Evolutionary conservation across 208 protist species (phyloP).

Genomic region (Entamoeba moshkovskii): DNA sequence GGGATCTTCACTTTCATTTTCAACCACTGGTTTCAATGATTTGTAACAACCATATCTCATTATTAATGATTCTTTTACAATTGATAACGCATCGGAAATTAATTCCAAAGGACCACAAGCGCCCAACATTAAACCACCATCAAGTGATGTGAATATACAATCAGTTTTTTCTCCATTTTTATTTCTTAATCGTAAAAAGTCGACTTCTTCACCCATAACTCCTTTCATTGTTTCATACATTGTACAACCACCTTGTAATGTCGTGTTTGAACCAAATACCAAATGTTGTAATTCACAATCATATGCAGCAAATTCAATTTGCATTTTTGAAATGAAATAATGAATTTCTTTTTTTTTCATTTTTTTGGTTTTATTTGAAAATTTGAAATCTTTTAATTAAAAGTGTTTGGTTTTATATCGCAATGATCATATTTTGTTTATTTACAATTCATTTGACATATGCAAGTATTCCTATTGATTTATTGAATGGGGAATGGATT

Average conservation of each 20-base stretch:
- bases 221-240: background rate
- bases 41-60: background rate
- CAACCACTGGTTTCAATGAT: background rate
- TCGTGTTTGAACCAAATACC: background rate
- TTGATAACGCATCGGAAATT: background rate
- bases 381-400: no score
- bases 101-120: background rate
- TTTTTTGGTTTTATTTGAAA: no score
- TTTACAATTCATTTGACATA: no score
- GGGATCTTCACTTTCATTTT: background rate
- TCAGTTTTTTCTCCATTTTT: background rate
- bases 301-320: background rate
- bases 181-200: background rate
- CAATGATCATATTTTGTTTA: no score
- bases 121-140: background rate
- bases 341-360: no score
- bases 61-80: background rate
- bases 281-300: background rate
- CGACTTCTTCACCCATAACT: background rate
- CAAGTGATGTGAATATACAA: background rate
- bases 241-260: background rate
- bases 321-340: no score
- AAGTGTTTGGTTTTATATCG: no score
- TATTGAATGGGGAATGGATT: background rate
- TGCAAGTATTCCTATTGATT: background rate